These are phyloP conservation scores for Oxyria digyna DNA, from an alignment of 148 eudicot species.

Conservation along the genomic window DNA sequence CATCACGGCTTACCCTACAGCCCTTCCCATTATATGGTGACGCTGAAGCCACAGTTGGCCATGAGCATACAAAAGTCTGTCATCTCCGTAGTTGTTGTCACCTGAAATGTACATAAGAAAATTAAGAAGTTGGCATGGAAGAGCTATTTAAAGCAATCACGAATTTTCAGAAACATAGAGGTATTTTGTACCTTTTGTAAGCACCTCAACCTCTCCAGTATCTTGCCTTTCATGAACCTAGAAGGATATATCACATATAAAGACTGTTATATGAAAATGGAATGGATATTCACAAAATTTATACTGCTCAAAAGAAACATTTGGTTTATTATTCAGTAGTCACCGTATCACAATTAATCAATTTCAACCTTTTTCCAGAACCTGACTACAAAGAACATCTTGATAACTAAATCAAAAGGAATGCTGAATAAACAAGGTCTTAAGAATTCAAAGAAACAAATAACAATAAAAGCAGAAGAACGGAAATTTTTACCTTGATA, in stretches of 20 bases:
- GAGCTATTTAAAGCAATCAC: not conserved
- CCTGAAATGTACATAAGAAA: constrained; percentile 23
- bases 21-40: constrained; percentile 82
- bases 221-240: constrained; percentile 58
- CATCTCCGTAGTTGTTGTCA: constrained; percentile 60
- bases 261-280: not conserved
- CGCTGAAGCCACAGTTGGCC: constrained; percentile 77
- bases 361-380: not conserved
- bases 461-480: not conserved
- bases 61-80: constrained; percentile 52
- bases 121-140: not conserved
- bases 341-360: not conserved
- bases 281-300: not conserved
- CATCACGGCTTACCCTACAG: constrained; percentile 49
- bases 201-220: constrained; percentile 51
- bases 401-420: not conserved
- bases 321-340: not conserved
- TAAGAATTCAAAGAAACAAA: not conserved
- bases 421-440: not conserved
- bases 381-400: not conserved
- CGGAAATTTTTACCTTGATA: constrained; percentile 43
- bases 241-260: not conserved
- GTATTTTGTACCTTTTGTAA: constrained; percentile 41
- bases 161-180: not conserved
- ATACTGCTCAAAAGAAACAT: not conserved